Evolutionary conservation across 225 moss, liverwort and hornwort species (phyloP), one percentile per base, ranked within the genome.

Genomic region (Ulota crispa): DNA sequence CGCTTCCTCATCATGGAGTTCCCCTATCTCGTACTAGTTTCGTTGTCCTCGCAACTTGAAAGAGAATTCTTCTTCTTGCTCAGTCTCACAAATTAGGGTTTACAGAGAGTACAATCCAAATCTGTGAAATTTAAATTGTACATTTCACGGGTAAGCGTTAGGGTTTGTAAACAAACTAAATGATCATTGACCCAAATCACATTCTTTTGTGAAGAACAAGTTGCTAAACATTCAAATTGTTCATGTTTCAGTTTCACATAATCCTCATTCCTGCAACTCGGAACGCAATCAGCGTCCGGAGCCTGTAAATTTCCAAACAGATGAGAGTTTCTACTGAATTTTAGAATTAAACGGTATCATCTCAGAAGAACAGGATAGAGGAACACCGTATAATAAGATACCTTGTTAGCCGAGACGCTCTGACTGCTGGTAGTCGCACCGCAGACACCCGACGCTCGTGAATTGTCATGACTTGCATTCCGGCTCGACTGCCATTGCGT

Each of bases 401-500:
- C 90, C 88, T 86, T 86, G 47, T 71, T 50, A 23, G 84, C 43
- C 67, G 81, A 77, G 52, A 85, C 82, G 66, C 41, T 75, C 61
- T 71, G 86, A 26, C 80, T 73, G 41, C 88, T 90, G 62, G 88
- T 74, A 12, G 82, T 76, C 69, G 90, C 88, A 32, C 80, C 43
- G 70, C 88, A 86, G 60, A 77, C 45, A 30, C 85, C 75, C 23
- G 72, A 76, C 50, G 63, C 56, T 68, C 83, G 81, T n/a, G 83
- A 80, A 43, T 52, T 64, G 37, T 50, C 80, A 23, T 65, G 81
- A n/a, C 27, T 32, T 5, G 20, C 30, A 82, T 20, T 67, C 82
- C 79, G 72, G 72, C 61, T 54, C 37, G 12, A 7, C 55, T 56
- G 76, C 83, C 76, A 73, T 10, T 56, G 76, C 45, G 19, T 30